Evolutionary conservation across 163 green algal genomes (phyloP), one percentile per base, ranked within the genome.

Genomic region (Smithsoniella earleae): DNA sequence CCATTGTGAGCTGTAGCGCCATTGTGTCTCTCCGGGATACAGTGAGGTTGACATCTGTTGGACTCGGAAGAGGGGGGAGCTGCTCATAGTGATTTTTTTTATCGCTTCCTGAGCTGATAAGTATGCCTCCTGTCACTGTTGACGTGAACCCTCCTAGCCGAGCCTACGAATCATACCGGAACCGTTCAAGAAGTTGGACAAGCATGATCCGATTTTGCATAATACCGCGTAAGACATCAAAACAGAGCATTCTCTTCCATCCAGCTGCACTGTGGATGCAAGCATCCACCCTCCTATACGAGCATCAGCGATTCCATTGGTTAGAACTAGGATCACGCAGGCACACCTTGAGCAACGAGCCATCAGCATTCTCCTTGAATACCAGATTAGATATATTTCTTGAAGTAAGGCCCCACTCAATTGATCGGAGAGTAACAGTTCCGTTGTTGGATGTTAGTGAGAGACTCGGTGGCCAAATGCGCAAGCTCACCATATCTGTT

Each of bases 401-500:
- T 13, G 49, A 64, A 27, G 8, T 64, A 27, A 64, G 33, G 6
- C 33, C 25, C 49, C 49, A 64, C 33, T 64, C 49, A 6, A 64
- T 25, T 6, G 49, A 64, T 18, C 16, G 8, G 25, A 64, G 25
- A 18, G 31, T 27, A 25, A 64, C 8, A 13, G 25, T 64, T 25
- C 49, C 49, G 49, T 36, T 64, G 8, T 18, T 18, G 49, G 49
- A 27, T 8, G 49, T 64, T 25, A 36, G 8, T 13, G 49, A 27
- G 49, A 64, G 31, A 27, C 25, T 64, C 13, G 49, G 49, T 36
- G 49, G 49, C 49, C 49, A 64, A 25, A 64, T 64, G 6, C 49
- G 6, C 49, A 27, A 25, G 13, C 33, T 25, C 8, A 64, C 49
- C 25, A 36, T 64, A 64, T 64, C 49, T 36, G 33, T 2, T 25